Evolutionary conservation across 768 basidiomycete species (phyloP).

Genomic region (Suillus spraguei): DNA sequence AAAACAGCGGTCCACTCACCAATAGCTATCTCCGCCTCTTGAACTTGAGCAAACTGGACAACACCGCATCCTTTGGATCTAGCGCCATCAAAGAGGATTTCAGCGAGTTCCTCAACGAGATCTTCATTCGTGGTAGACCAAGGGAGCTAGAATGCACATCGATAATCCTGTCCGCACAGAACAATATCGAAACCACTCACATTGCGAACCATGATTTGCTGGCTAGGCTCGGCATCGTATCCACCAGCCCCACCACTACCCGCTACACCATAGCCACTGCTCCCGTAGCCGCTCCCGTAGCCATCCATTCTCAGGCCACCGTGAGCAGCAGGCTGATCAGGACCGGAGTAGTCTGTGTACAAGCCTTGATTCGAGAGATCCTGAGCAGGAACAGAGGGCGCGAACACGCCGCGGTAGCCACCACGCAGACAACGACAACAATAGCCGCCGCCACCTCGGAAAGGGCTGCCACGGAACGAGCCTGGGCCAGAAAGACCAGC

Average conservation of each 20-base stretch:
- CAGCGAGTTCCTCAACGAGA: conserved; percentile 92
- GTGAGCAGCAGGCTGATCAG: conserved; percentile 58
- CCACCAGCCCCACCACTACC: conserved; percentile 29
- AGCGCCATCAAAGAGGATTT: conserved; percentile 91
- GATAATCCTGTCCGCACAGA: background rate
- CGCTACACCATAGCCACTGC: conserved; percentile 39
- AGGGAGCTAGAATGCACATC: conserved; percentile 62
- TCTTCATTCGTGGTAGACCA: conserved; percentile 99
- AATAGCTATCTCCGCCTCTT: conserved; percentile 93
- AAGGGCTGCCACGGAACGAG: conserved; percentile 51
- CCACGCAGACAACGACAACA: conserved; percentile 58
- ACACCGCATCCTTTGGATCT: conserved; percentile 95
- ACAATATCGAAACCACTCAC: conserved; percentile 53
- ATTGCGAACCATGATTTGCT: conserved; percentile 98
- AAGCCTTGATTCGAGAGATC: conserved; percentile 88
- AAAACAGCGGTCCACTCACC: conserved; percentile 44
- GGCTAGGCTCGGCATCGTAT: conserved; percentile 81
- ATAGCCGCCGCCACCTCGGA: conserved; percentile 30
- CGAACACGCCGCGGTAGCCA: conserved; percentile 58
- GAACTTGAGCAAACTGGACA: conserved; percentile 87
- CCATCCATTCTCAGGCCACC: conserved; percentile 39
- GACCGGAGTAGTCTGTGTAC: conserved; percentile 92
- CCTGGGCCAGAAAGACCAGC: conserved; percentile 78
- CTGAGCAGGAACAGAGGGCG: conserved; percentile 48
- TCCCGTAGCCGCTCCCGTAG: conserved; percentile 43